Evolutionary conservation across 163 green algal genomes (phyloP), one percentile per base, ranked within the genome.

Genomic region (Chloromonas sp.): DNA sequence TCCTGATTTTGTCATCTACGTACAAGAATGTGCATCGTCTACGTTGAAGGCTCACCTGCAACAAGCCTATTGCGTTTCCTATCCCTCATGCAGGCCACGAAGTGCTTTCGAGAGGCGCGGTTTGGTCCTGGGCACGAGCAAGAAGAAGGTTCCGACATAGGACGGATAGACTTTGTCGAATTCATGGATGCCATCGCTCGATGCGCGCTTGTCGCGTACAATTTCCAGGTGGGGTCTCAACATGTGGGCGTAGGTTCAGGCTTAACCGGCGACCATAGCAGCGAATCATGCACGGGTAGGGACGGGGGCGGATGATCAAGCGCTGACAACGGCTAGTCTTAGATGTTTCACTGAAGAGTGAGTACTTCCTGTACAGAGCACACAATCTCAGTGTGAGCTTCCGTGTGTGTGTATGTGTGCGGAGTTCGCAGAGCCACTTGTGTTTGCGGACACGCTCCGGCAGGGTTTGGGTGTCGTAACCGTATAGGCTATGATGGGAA

Each of bases 141-240:
- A 2, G 71, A 61, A 1, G 58, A 71, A 2, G 66, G 58, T 11
- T 11, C 83, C 59, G 83, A 82, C 61, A 1, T 71, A 1, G 60
- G 36, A 2, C 62, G 83, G 5, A 78, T 86, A 1, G 15, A 82
- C 36, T 86, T 86, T 83, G 83, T 71, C 13, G 78, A 86, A 78
- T 86, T 86, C 57, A 1, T 86, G 1, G 83, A 86, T 13, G 83
- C 83, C 11, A 11, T 86, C 8, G 83, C 61, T 0, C 78, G 83
- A 0, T 58, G 58, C 2, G 83, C 83, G 0, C 83, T 86, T 1
- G 71, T 82, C 3, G 83, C 74, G 8, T 86, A 81, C 77, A 86
- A 86, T 57, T 86, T 78, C 60, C 77, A 86, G 78, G 77, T 82
- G 14, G 36, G 36, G 36, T 36, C 36, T 36, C 36, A 76, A 3